Evolutionary conservation across 1,139 yeast species (phyloP), one percentile per base, ranked within the genome.

Genomic region (Sugiyamaella pinicola): DNA sequence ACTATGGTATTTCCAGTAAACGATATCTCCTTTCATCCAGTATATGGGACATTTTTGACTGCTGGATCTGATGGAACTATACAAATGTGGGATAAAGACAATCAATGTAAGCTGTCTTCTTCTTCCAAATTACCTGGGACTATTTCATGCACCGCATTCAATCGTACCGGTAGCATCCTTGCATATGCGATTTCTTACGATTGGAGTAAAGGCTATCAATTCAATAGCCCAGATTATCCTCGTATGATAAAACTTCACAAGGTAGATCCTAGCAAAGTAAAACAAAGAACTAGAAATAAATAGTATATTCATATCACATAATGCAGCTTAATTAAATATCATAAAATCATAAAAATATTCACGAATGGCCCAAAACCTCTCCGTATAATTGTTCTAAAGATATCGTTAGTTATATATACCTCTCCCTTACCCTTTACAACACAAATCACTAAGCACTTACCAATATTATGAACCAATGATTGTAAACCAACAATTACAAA

Each of bases 21-120:
- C 68, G 79, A 87, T 49, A 85, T 93, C 49, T 77, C 82, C 15
- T 88, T 91, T 75, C 98, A 95, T 67, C 99, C 99, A 3, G 74
- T 80, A 13, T 85, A 84, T 69, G 96, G 96, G 40, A 90, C 99
- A 1, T 86, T 95, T 69, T 84, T 85, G 51, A 95, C 99, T 4
- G 95, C 96, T 0, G 99, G 99, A 10, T 81, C 95, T 35, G 99
- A 95, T 69, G 99, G 99, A 13, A 79, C 95, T 6, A 86, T 90
- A 74, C 85, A 91, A 64, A 86, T 87, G 73, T 95, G 99, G 99
- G 99, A 95, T 69, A 90, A 89, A 71, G 96, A 89, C 64, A 87
- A 95, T 51, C 83, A 86, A 68, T 96, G 88, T 68, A 80, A 98
- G 62, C 79, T 93, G 61, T 87, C 86, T 71, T 88, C 87, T 31